Evolutionary conservation across 805 yeast species (phyloP), one percentile per base, ranked within the genome.

Genomic region (Saccharomycopsis fodiens): DNA sequence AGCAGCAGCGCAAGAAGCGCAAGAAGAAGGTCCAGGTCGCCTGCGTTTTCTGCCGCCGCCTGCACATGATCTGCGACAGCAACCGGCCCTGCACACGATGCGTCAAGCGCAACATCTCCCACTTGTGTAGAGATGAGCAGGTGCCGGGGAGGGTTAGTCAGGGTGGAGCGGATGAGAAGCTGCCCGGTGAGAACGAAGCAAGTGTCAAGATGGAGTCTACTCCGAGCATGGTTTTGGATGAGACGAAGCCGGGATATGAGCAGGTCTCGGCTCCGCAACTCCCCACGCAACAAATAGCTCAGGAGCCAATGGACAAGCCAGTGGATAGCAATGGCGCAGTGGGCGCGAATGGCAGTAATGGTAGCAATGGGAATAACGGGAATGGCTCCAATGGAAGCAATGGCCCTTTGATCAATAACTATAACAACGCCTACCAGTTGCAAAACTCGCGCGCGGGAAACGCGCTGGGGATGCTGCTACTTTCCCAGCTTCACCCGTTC

Each of bases 51-150:
- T 89, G 97, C 60, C 75, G 96, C 34, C 69, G 97, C 45, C 85
- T 96, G 0, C 97, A 89, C 61, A 85, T 89, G 89, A 84, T 87
- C 25, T 89, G 97, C 64, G 95, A 88, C 60, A 82, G 79, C 35
- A 67, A 76, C 16, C 63, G 86, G 56, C 54, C 54, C 4, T 85
- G 95, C 57, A 74, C 79, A 42, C 69, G 96, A 36, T 89, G 97
- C 63, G 70, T 89, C 7, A 85, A 84, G 61, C 69, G 97, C 54
- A 85, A 85, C 34, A 91, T 89, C 39, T 89, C 93, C 3, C 95
- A 88, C 62, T 63, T 89, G 25, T 89, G 97, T 57, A 82, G 76
- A 49, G 89, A 82, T 55, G 89, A 82, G 57, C 79, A n/a, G n/a
- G n/a, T n/a, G 20, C 72, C 66, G 51, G 60, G 70, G 40, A 68